phyloP scores from a whole-genome alignment of 257 asterid species.

The Jacaranda mimosifolia region DNA sequence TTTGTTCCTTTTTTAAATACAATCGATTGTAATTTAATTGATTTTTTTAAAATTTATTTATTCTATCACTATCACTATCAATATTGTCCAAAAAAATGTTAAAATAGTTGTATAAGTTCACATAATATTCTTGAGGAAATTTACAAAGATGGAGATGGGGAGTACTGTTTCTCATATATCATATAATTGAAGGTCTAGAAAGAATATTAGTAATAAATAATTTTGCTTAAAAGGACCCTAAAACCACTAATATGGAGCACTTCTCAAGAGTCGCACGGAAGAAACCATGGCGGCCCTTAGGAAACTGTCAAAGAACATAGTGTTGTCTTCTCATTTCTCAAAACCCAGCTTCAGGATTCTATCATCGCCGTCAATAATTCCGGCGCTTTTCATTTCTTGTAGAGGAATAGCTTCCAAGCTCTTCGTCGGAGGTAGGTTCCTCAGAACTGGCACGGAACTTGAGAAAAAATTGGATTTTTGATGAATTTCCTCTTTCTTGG shows the following conservation, averaged over 20 bases:
- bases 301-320: conserved; percentile 49
- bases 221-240: conserved; percentile 1
- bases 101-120: too few relatives aligned
- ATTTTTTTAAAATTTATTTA: too few relatives aligned
- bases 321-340: conserved; percentile 31
- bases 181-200: not conserved
- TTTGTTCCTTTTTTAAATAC: too few relatives aligned
- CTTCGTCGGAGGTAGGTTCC: conserved; percentile 75
- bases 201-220: too few relatives aligned
- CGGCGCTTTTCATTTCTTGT: conserved; percentile 53
- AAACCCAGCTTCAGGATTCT: conserved; percentile 27
- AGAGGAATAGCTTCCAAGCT: conserved; percentile 91
- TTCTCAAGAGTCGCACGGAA: not conserved
- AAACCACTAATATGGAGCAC: not conserved
- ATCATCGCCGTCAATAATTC: conserved; percentile 36
- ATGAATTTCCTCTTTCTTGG: not conserved
- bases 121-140: too few relatives aligned
- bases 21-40: too few relatives aligned
- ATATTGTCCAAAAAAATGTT: too few relatives aligned
- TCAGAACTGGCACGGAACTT: not conserved
- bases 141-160: too few relatives aligned
- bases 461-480: not conserved
- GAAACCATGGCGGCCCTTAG: conserved; percentile 73
- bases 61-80: too few relatives aligned
- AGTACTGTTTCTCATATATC: too few relatives aligned